Conservation (phyloP, 345 rosid species). For the Clausena lansium region DNA sequence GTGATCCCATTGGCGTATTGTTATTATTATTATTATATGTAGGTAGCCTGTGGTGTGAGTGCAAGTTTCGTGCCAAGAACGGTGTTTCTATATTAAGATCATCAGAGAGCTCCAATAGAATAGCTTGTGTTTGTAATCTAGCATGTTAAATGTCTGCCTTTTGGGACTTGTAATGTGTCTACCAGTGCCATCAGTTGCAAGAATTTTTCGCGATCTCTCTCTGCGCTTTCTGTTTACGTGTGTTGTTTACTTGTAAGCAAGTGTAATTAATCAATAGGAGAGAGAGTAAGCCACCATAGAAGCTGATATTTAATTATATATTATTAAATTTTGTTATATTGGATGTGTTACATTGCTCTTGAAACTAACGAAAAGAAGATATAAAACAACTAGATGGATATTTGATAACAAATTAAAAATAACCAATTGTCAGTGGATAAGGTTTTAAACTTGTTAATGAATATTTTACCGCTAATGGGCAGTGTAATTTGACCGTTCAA, state of each 20-base stretch:
- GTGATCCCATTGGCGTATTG: background rate
- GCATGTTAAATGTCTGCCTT: background rate
- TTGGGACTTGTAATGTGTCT: conserved; percentile 12
- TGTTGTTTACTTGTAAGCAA: too few species aligned
- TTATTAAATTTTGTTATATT: background rate
- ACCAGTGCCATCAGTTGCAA: background rate
- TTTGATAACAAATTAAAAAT: background rate
- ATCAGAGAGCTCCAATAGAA: background rate
- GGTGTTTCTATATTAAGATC: conserved; percentile 10
- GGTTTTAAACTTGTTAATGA: background rate
- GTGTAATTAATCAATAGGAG: background rate
- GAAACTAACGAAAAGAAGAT: background rate
- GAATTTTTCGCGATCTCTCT: background rate
- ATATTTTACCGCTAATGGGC: conserved; percentile 16
- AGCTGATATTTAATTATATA: background rate
- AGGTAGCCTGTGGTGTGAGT: background rate
- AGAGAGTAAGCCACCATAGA: background rate
- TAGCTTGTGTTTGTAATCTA: background rate
- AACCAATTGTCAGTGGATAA: conserved; percentile 6
- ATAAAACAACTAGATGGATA: background rate
- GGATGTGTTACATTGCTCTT: too few species aligned
- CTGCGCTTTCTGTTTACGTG: background rate
- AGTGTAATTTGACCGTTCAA: conserved; percentile 26
- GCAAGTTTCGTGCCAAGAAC: conserved; percentile 24
- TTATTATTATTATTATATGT: background rate